Conservation (phyloP, 805 yeast genomes). For the Hanseniaspora jakobsenii region DNA sequence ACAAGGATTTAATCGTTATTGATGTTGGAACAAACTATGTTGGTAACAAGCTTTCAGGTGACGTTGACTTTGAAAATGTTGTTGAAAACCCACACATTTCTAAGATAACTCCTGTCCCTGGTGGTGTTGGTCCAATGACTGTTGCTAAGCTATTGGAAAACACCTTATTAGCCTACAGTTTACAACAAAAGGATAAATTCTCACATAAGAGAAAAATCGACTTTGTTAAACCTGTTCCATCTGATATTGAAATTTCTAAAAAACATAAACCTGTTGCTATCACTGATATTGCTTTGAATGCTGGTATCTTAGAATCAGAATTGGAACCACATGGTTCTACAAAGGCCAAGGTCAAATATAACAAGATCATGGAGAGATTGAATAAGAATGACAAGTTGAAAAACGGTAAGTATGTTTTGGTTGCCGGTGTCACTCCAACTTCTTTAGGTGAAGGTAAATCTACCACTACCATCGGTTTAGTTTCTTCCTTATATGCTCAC, state of each 20-base stretch:
- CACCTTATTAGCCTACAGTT: constrained; percentile 50
- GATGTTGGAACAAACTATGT: constrained; percentile 78
- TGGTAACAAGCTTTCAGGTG: constrained; percentile 67
- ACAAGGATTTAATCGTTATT: constrained; percentile 50
- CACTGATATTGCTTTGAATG: constrained; percentile 53
- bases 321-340: constrained; percentile 64
- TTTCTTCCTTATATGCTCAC: constrained; percentile 71
- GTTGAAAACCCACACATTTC: constrained; percentile 24
- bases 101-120: constrained; percentile 76
- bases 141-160: constrained; percentile 71
- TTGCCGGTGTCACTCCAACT: constrained; percentile 77
- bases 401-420: constrained; percentile 55
- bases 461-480: constrained; percentile 71
- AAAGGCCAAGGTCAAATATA: constrained; percentile 63
- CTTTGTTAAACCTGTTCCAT: constrained; percentile 58
- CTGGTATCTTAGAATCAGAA: constrained; percentile 55
- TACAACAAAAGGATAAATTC: constrained; percentile 7
- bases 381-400: constrained; percentile 37
- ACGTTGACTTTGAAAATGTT: constrained; percentile 54
- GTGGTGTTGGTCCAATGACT: constrained; percentile 90
- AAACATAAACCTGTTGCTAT: constrained; percentile 63
- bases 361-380: constrained; percentile 46
- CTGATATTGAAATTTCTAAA: constrained; percentile 68
- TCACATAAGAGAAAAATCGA: constrained; percentile 32
- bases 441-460: constrained; percentile 81